Evolutionary conservation across 345 rosid genomes (phyloP), one percentile per base, ranked within the genome.

Genomic region (Corchorus capsularis): DNA sequence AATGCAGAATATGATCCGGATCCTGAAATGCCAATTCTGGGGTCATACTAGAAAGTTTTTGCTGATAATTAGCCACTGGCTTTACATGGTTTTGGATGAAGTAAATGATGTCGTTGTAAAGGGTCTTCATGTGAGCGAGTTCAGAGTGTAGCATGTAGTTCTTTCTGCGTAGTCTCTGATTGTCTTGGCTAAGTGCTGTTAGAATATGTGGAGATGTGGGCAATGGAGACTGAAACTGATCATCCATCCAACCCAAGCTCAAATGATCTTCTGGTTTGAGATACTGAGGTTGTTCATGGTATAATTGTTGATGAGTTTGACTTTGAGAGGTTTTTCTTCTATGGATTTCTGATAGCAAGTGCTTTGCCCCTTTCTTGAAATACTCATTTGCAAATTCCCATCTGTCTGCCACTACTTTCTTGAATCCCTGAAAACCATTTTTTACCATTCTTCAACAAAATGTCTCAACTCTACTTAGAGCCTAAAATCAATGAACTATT

Each of bases 341-440:
- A 53, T 86, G 94, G 78, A 90, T 90, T 52, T 90, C 86, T 3
- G 81, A 85, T 22, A 90, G 69, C 65, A 90, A 79, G 60, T 90
- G 90, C 76, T 86, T 86, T 39, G 74, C 87, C 20, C 90, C 94
- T 84, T 82, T 86, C 69, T 78, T 85, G 82, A 90, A 90, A 75
- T 68, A 74, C 37, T 88, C 90, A 59, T 90, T 90, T 0, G 88
- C 91, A 72, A 90, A 90, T 82, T 90, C 94, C 94, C 94, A 90
- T 83, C 91, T 82, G 20, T 88, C 90, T 14, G 91, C 83, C 0
- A 85, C 87, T 39, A 86, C 78, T 76, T 90, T 88, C 84, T 81
- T 90, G 63, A 90, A 90, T 67, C 91, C 94, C 94, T 89, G 80
- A 4, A 20, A 22, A n/a, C 62, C 62, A 45, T 60, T 37, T 49